Evolutionary conservation across 352 stramenopile species (phyloP).

Genomic region (Aphanomyces euteiches): DNA sequence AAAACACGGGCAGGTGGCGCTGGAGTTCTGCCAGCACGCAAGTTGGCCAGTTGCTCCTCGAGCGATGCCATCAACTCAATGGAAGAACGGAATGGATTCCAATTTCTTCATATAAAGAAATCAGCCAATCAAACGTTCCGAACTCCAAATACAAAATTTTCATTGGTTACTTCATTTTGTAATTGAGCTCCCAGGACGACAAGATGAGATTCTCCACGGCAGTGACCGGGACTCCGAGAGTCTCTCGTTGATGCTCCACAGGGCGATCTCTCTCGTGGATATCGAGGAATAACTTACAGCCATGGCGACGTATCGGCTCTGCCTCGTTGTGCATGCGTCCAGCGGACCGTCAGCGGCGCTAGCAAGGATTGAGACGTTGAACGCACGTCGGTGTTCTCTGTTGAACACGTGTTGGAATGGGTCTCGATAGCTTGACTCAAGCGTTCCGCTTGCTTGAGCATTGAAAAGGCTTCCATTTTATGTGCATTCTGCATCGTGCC

Average conservation of each 20-base stretch:
- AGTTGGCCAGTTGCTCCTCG: constrained; percentile 24
- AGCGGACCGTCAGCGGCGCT: no score
- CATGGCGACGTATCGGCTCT: no score
- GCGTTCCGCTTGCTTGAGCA: constrained; percentile 6
- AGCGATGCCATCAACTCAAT: constrained; percentile 18
- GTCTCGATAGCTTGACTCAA: neutral
- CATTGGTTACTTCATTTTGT: constrained; percentile 1
- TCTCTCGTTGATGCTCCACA: no score
- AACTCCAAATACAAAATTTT: neutral
- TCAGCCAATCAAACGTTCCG: constrained; percentile 8
- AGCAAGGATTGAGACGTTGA: no score
- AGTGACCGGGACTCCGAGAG: no score
- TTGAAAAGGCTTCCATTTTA: constrained; percentile 15
- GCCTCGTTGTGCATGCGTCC: no score
- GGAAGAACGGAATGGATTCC: neutral
- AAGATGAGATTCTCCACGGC: no score
- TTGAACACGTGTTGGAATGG: neutral
- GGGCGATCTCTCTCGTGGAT: no score
- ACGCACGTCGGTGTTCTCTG: no score
- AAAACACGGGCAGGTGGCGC: neutral
- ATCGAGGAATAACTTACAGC: neutral
- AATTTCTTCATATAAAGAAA: neutral
- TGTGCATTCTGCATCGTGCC: constrained; percentile 4
- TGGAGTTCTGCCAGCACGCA: constrained; percentile 14
- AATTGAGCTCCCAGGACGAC: neutral